These are phyloP conservation scores for Silene uniflora DNA, from an alignment of 148 eudicot species.

Conservation along the genomic window DNA sequence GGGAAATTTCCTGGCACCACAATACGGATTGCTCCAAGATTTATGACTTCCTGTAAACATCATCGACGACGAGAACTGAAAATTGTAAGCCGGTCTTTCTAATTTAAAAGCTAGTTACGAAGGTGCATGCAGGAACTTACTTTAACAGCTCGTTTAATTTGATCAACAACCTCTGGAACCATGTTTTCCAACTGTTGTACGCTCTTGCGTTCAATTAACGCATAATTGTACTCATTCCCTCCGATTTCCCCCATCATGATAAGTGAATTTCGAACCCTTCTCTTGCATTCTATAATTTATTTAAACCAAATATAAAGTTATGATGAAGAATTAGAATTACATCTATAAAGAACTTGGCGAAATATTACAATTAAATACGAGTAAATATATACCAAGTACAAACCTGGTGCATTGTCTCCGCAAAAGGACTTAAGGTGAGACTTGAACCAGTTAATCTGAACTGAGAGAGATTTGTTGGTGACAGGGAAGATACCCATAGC, in stretches of 20 bases:
- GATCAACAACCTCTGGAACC: slow-evolving; percentile 17
- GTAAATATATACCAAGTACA: background rate
- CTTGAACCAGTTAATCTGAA: slow-evolving; percentile 24
- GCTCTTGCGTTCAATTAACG: slow-evolving; percentile 17
- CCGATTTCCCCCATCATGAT: slow-evolving; percentile 39
- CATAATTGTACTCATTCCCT: slow-evolving; percentile 36
- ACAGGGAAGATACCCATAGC: background rate
- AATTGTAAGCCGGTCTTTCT: too few relatives aligned
- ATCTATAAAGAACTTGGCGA: background rate
- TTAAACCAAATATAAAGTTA: background rate
- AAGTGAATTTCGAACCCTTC: slow-evolving; percentile 3
- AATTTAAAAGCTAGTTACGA: background rate
- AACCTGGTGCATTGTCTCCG: slow-evolving; percentile 10
- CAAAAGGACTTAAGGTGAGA: slow-evolving; percentile 18
- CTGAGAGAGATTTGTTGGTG: slow-evolving; percentile 19
- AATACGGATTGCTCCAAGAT: slow-evolving; percentile 18
- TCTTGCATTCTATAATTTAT: background rate
- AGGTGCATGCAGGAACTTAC: background rate
- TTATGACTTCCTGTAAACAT: slow-evolving; percentile 24
- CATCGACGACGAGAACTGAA: too few relatives aligned
- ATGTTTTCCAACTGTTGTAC: background rate
- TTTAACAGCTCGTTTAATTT: slow-evolving; percentile 18
- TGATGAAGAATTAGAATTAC: background rate
- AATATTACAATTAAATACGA: background rate
- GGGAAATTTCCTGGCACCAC: slow-evolving; percentile 29